phyloP scores from a whole-genome alignment of 179 eudicot species.

The Corrigiola litoralis region DNA sequence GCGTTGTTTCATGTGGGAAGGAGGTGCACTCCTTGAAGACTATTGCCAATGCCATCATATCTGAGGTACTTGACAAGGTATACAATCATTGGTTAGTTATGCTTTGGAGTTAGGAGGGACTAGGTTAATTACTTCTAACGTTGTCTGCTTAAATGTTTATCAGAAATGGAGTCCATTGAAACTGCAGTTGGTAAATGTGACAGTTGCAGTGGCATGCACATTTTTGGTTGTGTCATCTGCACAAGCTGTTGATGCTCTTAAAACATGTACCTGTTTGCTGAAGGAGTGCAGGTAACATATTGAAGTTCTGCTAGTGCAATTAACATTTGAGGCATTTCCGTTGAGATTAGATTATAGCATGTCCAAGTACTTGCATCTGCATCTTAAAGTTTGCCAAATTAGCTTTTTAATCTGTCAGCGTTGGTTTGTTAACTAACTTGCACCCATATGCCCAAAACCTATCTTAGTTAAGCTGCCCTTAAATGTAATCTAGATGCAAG shows the following conservation, averaged over 20 bases:
- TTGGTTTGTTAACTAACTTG: background rate
- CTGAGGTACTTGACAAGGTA: slow-evolving; percentile 31
- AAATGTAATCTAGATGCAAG: too few species aligned
- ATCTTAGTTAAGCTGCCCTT: too few species aligned
- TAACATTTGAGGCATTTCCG: background rate
- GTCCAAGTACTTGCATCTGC: background rate
- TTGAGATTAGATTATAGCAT: background rate
- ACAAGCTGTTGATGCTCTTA: slow-evolving; percentile 91
- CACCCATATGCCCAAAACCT: too few species aligned
- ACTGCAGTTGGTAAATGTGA: slow-evolving; percentile 36
- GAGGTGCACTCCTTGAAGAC: slow-evolving; percentile 24
- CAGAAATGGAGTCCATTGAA: slow-evolving; percentile 45
- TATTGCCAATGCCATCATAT: slow-evolving; percentile 18
- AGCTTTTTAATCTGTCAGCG: background rate
- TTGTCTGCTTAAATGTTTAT: slow-evolving; percentile 14
- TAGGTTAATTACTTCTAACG: background rate
- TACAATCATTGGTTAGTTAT: background rate
- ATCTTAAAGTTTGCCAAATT: background rate
- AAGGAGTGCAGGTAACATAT: slow-evolving; percentile 87
- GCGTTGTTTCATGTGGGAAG: slow-evolving; percentile 29
- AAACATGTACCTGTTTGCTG: slow-evolving; percentile 85
- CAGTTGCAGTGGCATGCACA: slow-evolving; percentile 47
- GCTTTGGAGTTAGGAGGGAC: background rate
- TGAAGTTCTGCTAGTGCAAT: background rate
- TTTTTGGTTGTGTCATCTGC: slow-evolving; percentile 70